Percentiles rank a stretch among this genome's conserved stretches.
phyloP scores from a whole-genome alignment of 164 flowering plant genomes.

The Macadamia integrifolia region DNA sequence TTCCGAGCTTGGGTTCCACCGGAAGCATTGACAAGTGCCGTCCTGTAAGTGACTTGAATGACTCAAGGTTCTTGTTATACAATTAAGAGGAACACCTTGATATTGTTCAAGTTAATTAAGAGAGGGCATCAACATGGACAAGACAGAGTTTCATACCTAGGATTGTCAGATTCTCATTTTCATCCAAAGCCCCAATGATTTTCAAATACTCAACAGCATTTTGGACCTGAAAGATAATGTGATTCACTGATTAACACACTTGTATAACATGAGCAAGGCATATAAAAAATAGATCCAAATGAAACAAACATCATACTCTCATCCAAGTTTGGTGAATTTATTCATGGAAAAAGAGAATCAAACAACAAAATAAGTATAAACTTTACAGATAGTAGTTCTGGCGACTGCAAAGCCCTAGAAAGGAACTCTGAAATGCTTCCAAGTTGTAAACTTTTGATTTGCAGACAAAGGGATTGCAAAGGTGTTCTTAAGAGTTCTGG shows the following conservation, averaged over 20 bases:
- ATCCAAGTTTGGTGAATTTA: not conserved
- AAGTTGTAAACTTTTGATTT: slow-evolving; percentile 86
- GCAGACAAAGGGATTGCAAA: slow-evolving; percentile 90
- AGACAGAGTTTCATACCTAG: slow-evolving; percentile 41
- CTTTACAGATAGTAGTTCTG: slow-evolving; percentile 74
- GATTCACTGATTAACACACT: not conserved
- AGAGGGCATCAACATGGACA: not conserved
- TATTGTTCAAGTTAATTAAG: not conserved
- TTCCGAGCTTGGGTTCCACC: slow-evolving; percentile 96
- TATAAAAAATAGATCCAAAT: not conserved
- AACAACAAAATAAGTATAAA: not conserved
- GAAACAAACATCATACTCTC: slow-evolving; percentile 1
- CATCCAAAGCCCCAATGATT: slow-evolving; percentile 83
- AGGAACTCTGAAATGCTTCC: slow-evolving; percentile 93
- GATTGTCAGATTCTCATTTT: slow-evolving; percentile 73
- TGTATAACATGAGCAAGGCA: not conserved
- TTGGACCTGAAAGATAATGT: slow-evolving; percentile 58
- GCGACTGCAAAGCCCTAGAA: slow-evolving; percentile 85
- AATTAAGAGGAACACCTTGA: not conserved
- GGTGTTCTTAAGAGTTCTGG: slow-evolving; percentile 97
- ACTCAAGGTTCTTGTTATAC: slow-evolving; percentile 1
- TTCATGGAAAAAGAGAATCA: not conserved
- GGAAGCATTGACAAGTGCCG: slow-evolving; percentile 83
- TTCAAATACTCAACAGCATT: slow-evolving; percentile 90
- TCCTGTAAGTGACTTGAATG: slow-evolving; percentile 43